A percentile compares a stretch with the other conserved stretches of the same genome.
Conservation (phyloP, 2,329 filamentous ascomycete species). For the Penicillium oxalicum region DNA sequence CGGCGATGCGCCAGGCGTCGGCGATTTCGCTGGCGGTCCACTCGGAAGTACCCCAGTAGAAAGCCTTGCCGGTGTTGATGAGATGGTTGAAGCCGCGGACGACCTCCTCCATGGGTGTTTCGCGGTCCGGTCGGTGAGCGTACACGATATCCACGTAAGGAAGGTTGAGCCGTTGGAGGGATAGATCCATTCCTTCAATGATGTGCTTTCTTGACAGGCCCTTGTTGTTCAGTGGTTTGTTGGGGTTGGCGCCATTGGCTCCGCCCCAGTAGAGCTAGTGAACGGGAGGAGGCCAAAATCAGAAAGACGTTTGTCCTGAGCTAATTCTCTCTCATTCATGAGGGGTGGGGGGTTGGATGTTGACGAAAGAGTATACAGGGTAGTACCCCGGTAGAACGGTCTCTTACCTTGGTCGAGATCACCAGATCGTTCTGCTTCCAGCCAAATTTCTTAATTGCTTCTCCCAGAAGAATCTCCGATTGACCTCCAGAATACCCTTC, state of each 20-base stretch:
- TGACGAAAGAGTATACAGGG: too few relatives aligned
- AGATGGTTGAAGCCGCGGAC: slow-evolving; percentile 66
- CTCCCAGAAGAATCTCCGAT: slow-evolving; percentile 51
- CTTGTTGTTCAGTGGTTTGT: slow-evolving; percentile 59
- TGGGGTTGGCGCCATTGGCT: slow-evolving; percentile 54
- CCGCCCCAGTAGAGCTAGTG: slow-evolving; percentile 58
- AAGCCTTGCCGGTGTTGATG: slow-evolving; percentile 60
- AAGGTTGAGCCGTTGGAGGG: slow-evolving; percentile 56
- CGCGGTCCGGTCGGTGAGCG: slow-evolving; percentile 61
- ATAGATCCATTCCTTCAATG: slow-evolving; percentile 58
- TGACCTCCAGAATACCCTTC: slow-evolving; percentile 50
- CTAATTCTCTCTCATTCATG: too few relatives aligned
- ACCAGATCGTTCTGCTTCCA: slow-evolving; percentile 55
- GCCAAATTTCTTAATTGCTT: slow-evolving; percentile 51
- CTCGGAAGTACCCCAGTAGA: slow-evolving; percentile 67
- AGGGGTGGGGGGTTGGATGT: too few relatives aligned
- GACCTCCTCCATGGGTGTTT: slow-evolving; percentile 65
- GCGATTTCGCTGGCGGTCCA: slow-evolving; percentile 63
- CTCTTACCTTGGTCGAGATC: slow-evolving; percentile 49
- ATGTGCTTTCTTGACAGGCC: slow-evolving; percentile 65
- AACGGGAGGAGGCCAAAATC: not conserved
- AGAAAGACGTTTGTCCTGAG: too few relatives aligned
- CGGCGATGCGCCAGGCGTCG: slow-evolving; percentile 56
- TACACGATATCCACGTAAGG: slow-evolving; percentile 67
- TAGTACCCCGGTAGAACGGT: too few relatives aligned